Evolutionary conservation across 78 protist genomes (phyloP).

Genomic region (Trichosphaerium sp.): DNA sequence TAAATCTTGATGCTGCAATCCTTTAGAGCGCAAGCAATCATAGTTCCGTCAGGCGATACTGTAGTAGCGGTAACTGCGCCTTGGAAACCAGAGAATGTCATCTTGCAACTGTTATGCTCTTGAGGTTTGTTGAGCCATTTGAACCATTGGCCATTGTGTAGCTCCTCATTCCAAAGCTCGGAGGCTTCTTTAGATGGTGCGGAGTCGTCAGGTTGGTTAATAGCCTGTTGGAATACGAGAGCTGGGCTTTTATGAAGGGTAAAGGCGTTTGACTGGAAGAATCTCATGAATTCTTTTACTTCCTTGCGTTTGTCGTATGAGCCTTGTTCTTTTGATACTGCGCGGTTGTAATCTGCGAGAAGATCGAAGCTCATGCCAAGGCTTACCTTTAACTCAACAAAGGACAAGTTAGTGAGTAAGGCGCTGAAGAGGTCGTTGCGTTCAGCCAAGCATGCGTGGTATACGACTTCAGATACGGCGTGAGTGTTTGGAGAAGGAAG

Average conservation of each 20-base stretch:
- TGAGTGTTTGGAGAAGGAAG: too few relatives aligned
- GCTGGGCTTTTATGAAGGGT: slow-evolving; percentile 26
- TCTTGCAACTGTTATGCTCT: slow-evolving; percentile 7
- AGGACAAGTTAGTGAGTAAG: not conserved
- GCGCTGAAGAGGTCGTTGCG: not conserved
- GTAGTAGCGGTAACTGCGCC: slow-evolving; percentile 24
- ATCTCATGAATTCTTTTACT: slow-evolving; percentile 21
- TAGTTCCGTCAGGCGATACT: slow-evolving; percentile 15
- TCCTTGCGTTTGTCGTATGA: not conserved
- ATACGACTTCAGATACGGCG: not conserved
- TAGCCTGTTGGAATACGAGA: slow-evolving; percentile 48
- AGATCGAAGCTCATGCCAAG: not conserved
- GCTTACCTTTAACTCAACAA: not conserved
- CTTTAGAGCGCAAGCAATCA: slow-evolving; percentile 19
- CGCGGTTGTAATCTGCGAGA: not conserved
- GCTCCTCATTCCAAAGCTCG: not conserved
- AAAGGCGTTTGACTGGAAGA: slow-evolving; percentile 13
- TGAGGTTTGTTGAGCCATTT: slow-evolving; percentile 48
- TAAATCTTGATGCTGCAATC: slow-evolving; percentile 25
- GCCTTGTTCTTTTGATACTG: slow-evolving; percentile 8
- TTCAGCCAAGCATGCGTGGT: not conserved
- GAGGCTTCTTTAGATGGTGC: not conserved
- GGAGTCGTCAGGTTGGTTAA: slow-evolving; percentile 31
- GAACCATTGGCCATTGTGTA: slow-evolving; percentile 19
- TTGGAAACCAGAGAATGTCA: slow-evolving; percentile 29